Evolutionary conservation across 768 basidiomycete genomes (phyloP).

Genomic region (Mycena metata): DNA sequence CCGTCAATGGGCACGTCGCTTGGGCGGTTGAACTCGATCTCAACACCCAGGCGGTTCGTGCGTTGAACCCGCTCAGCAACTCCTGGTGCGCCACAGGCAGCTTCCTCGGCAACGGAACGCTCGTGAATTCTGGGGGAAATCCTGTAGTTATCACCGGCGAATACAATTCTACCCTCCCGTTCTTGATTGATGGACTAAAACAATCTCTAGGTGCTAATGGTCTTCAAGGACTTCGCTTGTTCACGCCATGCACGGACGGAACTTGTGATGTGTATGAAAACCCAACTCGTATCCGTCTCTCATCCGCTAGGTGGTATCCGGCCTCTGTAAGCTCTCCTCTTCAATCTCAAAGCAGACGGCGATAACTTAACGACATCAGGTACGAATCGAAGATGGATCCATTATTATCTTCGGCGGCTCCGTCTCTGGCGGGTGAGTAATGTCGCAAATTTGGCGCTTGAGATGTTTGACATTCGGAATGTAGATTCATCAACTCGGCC

Average conservation of each 20-base stretch:
- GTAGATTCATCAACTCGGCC: constrained; percentile 69
- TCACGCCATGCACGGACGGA: constrained; percentile 55
- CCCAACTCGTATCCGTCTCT: constrained; percentile 49
- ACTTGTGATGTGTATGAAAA: constrained; percentile 54
- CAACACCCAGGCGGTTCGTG: constrained; percentile 52
- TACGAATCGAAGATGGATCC: constrained; percentile 41
- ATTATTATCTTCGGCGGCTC: constrained; percentile 41
- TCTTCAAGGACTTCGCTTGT: constrained; percentile 53
- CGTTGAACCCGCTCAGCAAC: constrained; percentile 53
- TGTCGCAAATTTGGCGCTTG: background rate
- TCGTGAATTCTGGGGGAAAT: constrained; percentile 45
- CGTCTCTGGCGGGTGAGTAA: constrained; percentile 35
- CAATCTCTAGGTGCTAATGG: constrained; percentile 43
- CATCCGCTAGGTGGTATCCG: constrained; percentile 57
- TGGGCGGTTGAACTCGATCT: constrained; percentile 62
- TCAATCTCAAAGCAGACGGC: background rate
- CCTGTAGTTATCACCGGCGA: constrained; percentile 33
- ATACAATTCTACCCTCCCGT: background rate
- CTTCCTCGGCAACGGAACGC: constrained; percentile 57
- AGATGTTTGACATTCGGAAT: constrained; percentile 2
- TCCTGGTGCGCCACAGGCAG: constrained; percentile 61
- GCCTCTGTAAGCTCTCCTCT: constrained; percentile 47
- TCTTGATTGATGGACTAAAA: background rate
- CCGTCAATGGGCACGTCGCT: constrained; percentile 57
- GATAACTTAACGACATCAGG: constrained; percentile 26